A percentile compares a stretch with the other conserved stretches of the same genome.
Evolutionary conservation across 371 early-diverging fungal genomes (phyloP).

Genomic region (Saksenaea oblongispora): DNA sequence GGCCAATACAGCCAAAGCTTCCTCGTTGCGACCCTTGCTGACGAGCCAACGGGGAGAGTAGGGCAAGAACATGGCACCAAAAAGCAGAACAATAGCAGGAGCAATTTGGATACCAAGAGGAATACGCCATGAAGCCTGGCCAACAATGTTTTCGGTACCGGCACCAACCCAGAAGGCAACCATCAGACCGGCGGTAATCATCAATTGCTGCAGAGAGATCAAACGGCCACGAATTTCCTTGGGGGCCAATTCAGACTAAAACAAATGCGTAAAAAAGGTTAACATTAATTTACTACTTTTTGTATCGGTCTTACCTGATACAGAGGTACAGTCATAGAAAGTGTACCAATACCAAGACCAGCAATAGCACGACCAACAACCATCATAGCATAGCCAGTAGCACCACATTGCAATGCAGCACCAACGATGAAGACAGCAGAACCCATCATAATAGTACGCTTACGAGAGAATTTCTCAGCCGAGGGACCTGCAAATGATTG

Average conservation of each 20-base stretch:
- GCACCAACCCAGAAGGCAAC: constrained; percentile 50
- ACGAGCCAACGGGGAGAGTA: constrained; percentile 75
- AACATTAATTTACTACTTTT: neutral
- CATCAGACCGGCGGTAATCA: constrained; percentile 53
- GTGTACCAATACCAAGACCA: constrained; percentile 81
- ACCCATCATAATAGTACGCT: constrained; percentile 37
- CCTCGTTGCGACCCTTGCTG: constrained; percentile 70
- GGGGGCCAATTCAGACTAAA: constrained; percentile 68
- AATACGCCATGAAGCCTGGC: constrained; percentile 45
- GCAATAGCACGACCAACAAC: constrained; percentile 69
- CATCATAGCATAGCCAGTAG: constrained; percentile 55
- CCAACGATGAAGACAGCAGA: constrained; percentile 39
- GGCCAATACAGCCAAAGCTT: constrained; percentile 76
- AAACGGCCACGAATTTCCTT: constrained; percentile 55
- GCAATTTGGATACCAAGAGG: constrained; percentile 54
- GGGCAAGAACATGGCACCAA: constrained; percentile 57
- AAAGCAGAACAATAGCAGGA: constrained; percentile 46
- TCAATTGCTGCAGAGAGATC: constrained; percentile 48
- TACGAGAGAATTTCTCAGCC: constrained; percentile 44
- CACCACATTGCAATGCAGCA: constrained; percentile 56
- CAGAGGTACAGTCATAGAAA: constrained; percentile 65
- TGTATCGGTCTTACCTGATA: constrained; percentile 35
- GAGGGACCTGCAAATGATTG: constrained; percentile 23
- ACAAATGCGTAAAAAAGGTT: constrained; percentile 57
- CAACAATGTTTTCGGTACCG: constrained; percentile 31